Conservation (phyloP, 352 stramenopile genomes). For the Blastocystis sp. region DNA sequence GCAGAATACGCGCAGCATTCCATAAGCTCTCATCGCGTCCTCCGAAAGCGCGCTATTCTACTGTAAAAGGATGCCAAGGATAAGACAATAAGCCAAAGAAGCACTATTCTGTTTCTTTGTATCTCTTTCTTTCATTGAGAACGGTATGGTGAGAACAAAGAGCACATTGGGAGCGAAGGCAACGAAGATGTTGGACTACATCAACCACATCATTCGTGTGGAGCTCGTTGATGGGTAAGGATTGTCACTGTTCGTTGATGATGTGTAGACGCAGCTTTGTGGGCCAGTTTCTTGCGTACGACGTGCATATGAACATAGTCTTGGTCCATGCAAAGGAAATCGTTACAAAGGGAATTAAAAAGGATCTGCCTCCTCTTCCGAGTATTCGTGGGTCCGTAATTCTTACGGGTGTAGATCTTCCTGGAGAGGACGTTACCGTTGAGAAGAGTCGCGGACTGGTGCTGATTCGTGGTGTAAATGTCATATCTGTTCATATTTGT, state of each 20-base stretch:
- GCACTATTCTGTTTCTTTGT: neutral
- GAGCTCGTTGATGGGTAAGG: conserved; percentile 58
- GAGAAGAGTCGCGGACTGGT: conserved; percentile 51
- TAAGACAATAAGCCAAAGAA: neutral
- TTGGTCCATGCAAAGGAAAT: conserved; percentile 36
- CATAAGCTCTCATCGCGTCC: neutral
- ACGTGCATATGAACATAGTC: conserved; percentile 65
- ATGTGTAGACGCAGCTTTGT: conserved; percentile 60
- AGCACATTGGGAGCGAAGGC: conserved; percentile 64
- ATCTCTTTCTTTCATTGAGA: neutral
- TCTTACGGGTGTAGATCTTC: conserved; percentile 46
- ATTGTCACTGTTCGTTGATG: neutral
- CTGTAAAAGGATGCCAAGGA: neutral
- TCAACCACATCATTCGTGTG: conserved; percentile 72
- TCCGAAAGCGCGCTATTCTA: no score
- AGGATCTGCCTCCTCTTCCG: conserved; percentile 63
- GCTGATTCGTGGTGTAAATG: conserved; percentile 44
- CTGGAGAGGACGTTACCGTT: conserved; percentile 63
- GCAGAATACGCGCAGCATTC: neutral
- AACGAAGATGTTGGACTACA: conserved; percentile 70
- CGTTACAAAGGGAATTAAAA: conserved; percentile 68
- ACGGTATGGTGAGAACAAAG: conserved; percentile 61
- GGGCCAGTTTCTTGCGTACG: conserved; percentile 61
- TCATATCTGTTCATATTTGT: conserved; percentile 68
- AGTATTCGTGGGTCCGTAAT: neutral